phyloP scores from a whole-genome alignment of 352 stramenopile genomes.

The Pythium volutum region DNA sequence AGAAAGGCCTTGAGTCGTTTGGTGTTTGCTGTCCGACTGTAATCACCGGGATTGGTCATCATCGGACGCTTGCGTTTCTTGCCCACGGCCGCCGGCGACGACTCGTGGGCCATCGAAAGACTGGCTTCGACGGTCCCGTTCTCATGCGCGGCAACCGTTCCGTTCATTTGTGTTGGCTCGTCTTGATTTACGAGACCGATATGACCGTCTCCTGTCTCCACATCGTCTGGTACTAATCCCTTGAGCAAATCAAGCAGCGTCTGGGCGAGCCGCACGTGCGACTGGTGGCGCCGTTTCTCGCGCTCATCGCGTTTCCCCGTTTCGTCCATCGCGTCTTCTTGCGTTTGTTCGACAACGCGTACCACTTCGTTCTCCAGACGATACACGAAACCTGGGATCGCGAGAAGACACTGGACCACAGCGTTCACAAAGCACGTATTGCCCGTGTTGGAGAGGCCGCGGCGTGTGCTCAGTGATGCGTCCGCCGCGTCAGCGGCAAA shows the following conservation, averaged over 20 bases:
- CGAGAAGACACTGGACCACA: slow-evolving; percentile 61
- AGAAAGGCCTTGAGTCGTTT: slow-evolving; percentile 30
- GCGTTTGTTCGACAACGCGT: not conserved
- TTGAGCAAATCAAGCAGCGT: slow-evolving; percentile 20
- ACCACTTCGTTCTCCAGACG: slow-evolving; percentile 27
- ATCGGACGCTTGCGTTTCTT: slow-evolving; percentile 22
- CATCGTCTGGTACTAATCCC: slow-evolving; percentile 13
- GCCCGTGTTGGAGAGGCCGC: slow-evolving; percentile 57
- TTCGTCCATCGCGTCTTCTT: not conserved
- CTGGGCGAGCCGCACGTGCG: slow-evolving; percentile 28
- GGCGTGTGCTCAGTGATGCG: slow-evolving; percentile 9
- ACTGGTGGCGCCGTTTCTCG: slow-evolving; percentile 23
- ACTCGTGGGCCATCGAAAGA: not conserved
- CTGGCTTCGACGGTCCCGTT: not conserved
- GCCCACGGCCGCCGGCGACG: not conserved
- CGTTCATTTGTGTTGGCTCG: not conserved
- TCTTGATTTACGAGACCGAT: not conserved
- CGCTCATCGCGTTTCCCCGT: not conserved
- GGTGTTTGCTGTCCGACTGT: slow-evolving; percentile 5
- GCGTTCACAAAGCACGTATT: slow-evolving; percentile 81
- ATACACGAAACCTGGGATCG: slow-evolving; percentile 37
- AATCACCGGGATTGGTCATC: slow-evolving; percentile 6
- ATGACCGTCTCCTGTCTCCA: not conserved
- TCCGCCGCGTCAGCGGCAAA: not conserved
- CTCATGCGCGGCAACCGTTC: not conserved